Percentiles rank a stretch among this genome's conserved stretches.
These are phyloP conservation scores for Metarhizium guizhouense DNA, from an alignment of 2,329 filamentous ascomycete species.

Conservation along the genomic window DNA sequence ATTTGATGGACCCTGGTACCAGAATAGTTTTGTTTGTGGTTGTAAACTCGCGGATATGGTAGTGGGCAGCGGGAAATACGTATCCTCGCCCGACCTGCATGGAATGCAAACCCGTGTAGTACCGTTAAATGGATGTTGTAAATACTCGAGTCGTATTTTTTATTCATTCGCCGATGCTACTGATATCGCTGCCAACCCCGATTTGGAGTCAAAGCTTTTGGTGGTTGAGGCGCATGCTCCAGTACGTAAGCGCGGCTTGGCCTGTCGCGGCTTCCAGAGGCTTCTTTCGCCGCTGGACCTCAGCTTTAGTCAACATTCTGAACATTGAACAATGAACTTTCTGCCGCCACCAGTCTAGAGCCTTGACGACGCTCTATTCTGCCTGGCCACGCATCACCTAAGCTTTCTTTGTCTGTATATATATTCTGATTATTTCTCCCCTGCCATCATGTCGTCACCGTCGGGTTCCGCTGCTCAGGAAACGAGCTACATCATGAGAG, in stretches of 20 bases:
- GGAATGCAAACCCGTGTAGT: no score
- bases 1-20: no score
- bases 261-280: slow-evolving; percentile 6
- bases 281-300: slow-evolving; percentile 2
- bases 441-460: slow-evolving; percentile 43
- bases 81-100: no score
- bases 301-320: slow-evolving; percentile 1
- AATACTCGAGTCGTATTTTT: not conserved
- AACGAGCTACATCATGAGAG: slow-evolving; percentile 64
- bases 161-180: not conserved
- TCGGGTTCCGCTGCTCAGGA: slow-evolving; percentile 31
- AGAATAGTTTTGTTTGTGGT: no score
- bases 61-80: no score
- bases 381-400: slow-evolving; percentile 1
- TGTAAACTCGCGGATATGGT: no score
- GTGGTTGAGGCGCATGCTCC: not conserved
- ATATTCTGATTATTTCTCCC: not conserved
- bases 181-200: not conserved
- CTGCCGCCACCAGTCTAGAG: not conserved
- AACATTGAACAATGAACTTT: not conserved
- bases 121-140: no score
- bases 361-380: slow-evolving; percentile 6
- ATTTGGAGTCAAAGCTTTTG: not conserved
- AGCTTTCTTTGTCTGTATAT: not conserved
- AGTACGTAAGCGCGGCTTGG: slow-evolving; percentile 6